A percentile compares a stretch with the other conserved stretches of the same genome.
Conservation (phyloP, 345 rosid genomes). For the Eucalyptus viminalis region DNA sequence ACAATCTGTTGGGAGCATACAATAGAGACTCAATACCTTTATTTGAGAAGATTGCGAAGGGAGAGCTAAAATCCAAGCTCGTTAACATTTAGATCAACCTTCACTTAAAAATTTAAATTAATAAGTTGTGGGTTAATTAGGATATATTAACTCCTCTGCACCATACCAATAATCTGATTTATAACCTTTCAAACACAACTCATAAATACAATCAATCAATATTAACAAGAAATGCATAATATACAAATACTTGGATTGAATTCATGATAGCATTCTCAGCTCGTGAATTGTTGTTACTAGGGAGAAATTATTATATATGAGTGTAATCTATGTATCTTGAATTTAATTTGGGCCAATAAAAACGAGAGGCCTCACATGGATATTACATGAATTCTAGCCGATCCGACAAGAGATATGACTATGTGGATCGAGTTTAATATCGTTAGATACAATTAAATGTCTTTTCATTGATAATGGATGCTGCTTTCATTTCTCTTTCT, state of each 20-base stretch:
- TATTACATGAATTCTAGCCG: neutral
- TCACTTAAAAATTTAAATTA: too few relatives aligned
- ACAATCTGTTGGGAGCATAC: neutral
- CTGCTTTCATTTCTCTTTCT: neutral
- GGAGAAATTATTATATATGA: neutral
- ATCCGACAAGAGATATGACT: neutral
- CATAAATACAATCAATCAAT: neutral
- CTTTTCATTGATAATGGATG: neutral
- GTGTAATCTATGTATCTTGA: neutral
- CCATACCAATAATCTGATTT: neutral
- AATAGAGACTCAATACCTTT: too few relatives aligned
- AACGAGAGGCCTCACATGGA: neutral
- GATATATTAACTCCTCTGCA: neutral
- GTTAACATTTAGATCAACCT: too few relatives aligned
- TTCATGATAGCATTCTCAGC: neutral
- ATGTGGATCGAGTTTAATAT: neutral
- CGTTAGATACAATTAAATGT: neutral
- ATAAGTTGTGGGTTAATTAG: too few relatives aligned
- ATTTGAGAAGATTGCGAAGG: too few relatives aligned
- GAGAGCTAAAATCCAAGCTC: neutral
- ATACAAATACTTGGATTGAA: neutral
- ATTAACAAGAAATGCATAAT: neutral
- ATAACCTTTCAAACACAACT: neutral
- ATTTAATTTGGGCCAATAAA: neutral
- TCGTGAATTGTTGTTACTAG: neutral